Evolutionary conservation across 495 filamentous ascomycete species (phyloP).

Genomic region (Penicillium cataractarum): DNA sequence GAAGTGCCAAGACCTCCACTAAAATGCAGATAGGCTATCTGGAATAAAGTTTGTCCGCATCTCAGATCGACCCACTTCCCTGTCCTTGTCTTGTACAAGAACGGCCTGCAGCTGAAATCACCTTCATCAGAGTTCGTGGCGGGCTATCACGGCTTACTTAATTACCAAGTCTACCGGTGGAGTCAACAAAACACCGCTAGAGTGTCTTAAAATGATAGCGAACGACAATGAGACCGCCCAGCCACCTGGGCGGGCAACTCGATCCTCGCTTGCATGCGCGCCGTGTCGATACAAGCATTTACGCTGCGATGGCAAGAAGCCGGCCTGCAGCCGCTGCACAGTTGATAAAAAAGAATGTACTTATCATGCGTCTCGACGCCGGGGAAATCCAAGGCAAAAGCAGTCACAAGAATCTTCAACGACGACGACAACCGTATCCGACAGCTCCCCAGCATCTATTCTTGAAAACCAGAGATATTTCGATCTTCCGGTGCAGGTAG

Average conservation of each 20-base stretch:
- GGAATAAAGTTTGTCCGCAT: not conserved
- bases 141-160: not conserved
- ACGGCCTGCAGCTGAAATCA: not conserved
- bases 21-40: not conserved
- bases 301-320: conserved; percentile 27
- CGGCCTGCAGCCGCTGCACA: conserved; percentile 24
- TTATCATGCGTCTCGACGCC: conserved; percentile 10
- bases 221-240: not conserved
- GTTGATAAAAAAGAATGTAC: conserved; percentile 18
- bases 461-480: not conserved
- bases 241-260: conserved; percentile 3
- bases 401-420: not conserved
- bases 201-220: too few species aligned
- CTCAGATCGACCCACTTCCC: not conserved
- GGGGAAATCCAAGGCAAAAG: not conserved
- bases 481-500: not conserved
- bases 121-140: not conserved
- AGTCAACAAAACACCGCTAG: too few species aligned
- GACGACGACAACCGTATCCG: not conserved
- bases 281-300: conserved; percentile 31
- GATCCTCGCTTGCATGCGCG: conserved; percentile 28
- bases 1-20: not conserved
- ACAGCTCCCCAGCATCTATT: not conserved
- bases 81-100: not conserved
- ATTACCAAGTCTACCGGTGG: too few species aligned